Evolutionary conservation across 2,329 filamentous ascomycete species (phyloP), one percentile per base, ranked within the genome.

Genomic region (Calcarisporium arbuscula): DNA sequence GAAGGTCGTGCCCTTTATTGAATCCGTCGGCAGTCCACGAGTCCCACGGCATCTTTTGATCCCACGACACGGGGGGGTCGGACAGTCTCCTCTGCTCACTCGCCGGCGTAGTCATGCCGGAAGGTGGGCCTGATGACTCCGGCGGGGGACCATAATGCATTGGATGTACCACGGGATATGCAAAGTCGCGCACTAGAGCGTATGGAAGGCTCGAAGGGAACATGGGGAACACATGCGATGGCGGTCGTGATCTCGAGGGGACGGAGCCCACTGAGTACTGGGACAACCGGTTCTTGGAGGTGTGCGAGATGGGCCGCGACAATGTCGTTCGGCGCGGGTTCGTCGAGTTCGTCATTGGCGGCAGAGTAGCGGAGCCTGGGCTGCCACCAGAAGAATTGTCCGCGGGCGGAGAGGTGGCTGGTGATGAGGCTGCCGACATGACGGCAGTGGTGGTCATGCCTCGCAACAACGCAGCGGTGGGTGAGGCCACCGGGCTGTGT

Each of bases 81-180:
- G 87, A 94, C n/a, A 94, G 65, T 44, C 87, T 72, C 46, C 86
- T 74, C 43, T 77, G 70, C 60, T 92, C 86, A 59, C 85, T 92
- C 12, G 76, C 80, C 8, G 90, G 88, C 0, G 89, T 95, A n/a
- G 83, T 89, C 47, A 84, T 72, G 38, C 81, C 82, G 1, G 88
- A 94, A 8, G 78, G 70, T n/a, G 79, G 77, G 34, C 69, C 64
- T 33, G 77, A 80, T 18, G 77, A 70, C 48, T 88, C 82, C 23
- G 82, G 82, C 12, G 86, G 81, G n/a, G 90, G 85, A 2, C 92
- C 92, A 68, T 95, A 95, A 66, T 96, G 92, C 60, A 95, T 72
- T 28, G 86, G 88, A 58, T 96, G 85, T 36, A 74, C 72, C 18
- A 75, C 57, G 20, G 86, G 79, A 57, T 96, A 98, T 47, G 92